phyloP scores from a whole-genome alignment of 2,329 filamentous ascomycete genomes.

The Onygena corvina region DNA sequence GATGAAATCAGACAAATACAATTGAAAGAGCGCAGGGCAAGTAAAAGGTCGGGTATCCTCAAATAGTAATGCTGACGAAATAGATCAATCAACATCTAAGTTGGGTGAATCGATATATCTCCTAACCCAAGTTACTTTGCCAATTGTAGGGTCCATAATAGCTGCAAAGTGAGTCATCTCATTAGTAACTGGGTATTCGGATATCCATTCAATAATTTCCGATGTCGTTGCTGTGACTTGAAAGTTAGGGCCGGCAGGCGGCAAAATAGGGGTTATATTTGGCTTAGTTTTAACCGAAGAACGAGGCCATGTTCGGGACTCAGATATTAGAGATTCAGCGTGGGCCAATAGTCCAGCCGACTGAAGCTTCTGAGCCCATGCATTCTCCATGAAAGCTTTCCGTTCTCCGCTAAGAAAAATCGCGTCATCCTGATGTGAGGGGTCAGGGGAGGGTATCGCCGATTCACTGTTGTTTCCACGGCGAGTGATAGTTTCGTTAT shows the following conservation, averaged over 20 bases:
- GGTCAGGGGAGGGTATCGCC: conserved; percentile 14
- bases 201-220: conserved; percentile 39
- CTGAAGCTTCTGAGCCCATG: conserved; percentile 26
- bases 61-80: too few species aligned
- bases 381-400: conserved; percentile 27
- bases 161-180: conserved; percentile 47
- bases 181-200: conserved; percentile 43
- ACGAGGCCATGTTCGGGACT: conserved; percentile 8
- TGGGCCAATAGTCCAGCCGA: conserved; percentile 10
- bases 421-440: conserved; percentile 19
- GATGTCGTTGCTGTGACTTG: conserved; percentile 21
- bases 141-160: conserved; percentile 44
- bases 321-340: background rate
- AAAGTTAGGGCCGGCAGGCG: background rate
- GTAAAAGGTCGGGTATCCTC: background rate
- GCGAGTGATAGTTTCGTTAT: background rate
- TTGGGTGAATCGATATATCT: conserved; percentile 17
- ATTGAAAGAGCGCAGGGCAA: background rate
- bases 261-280: background rate
- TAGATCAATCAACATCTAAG: too few species aligned
- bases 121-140: conserved; percentile 38
- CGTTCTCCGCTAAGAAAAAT: conserved; percentile 28
- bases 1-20: background rate
- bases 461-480: conserved; percentile 12
- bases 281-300: conserved; percentile 10